phyloP scores from a whole-genome alignment of 2,329 filamentous ascomycete species.

The Blastomyces parvus region DNA sequence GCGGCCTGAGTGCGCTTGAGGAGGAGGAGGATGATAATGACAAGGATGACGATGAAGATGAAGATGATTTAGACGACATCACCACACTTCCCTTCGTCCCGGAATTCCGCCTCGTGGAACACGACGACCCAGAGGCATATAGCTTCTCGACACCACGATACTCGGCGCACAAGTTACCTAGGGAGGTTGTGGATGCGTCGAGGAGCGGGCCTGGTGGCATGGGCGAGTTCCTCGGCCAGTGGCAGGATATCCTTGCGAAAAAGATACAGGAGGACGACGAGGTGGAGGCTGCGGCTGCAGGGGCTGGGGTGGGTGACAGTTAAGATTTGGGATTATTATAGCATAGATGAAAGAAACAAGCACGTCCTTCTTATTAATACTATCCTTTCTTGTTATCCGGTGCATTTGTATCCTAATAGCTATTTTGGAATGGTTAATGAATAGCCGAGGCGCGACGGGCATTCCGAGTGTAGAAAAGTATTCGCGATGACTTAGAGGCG shows the following conservation, averaged over 20 bases:
- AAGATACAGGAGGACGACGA: conserved; percentile 33
- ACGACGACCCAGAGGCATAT: conserved; percentile 80
- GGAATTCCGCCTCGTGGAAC: conserved; percentile 71
- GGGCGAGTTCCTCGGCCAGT: conserved; percentile 68
- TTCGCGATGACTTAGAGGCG: not conserved
- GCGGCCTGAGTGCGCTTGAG: conserved; percentile 14
- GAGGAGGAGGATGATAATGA: conserved; percentile 16
- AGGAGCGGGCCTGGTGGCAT: conserved; percentile 62
- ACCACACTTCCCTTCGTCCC: conserved; percentile 54
- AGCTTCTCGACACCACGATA: conserved; percentile 79
- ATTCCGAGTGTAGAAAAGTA: not conserved
- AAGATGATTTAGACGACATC: conserved; percentile 38
- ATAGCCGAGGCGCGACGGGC: not conserved
- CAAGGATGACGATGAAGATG: conserved; percentile 23
- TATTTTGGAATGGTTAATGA: not conserved
- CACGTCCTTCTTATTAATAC: not conserved
- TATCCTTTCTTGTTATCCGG: not conserved
- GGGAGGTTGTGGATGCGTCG: conserved; percentile 71
- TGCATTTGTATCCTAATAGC: not conserved
- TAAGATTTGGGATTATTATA: not conserved
- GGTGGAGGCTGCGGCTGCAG: conserved; percentile 12
- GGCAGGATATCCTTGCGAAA: conserved; percentile 51
- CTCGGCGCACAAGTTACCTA: conserved; percentile 89
- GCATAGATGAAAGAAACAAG: not conserved
- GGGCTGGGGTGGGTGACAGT: not conserved